Conservation (phyloP, 306 rosid species). For the Citrullus colocynthis region DNA sequence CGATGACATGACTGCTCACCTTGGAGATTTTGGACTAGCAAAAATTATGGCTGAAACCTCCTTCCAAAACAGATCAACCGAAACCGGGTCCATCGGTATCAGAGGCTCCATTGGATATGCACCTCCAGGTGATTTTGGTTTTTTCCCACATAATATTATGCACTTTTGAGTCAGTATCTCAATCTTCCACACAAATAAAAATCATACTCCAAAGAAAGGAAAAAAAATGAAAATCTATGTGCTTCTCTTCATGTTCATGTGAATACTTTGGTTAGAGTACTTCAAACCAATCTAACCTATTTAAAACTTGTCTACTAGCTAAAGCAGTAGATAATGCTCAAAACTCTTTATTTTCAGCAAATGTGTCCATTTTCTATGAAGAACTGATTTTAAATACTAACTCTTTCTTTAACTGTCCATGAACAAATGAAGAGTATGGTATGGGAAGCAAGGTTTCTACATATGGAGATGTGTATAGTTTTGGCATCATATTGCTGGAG, state of each 20-base stretch:
- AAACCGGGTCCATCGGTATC: constrained; percentile 11
- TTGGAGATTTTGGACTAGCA: constrained; percentile 15
- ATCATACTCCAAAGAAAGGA: neutral
- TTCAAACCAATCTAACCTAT: neutral
- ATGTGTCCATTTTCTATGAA: neutral
- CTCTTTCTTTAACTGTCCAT: neutral
- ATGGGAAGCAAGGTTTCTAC: constrained; percentile 11
- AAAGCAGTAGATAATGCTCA: neutral
- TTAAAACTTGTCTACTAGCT: neutral
- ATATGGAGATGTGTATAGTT: constrained; percentile 13
- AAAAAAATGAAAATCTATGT: neutral
- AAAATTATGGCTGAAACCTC: neutral
- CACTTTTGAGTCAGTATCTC: neutral
- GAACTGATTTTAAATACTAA: neutral
- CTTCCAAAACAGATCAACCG: neutral
- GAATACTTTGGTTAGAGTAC: neutral
- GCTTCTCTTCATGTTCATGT: neutral
- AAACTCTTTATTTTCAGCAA: no score
- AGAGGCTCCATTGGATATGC: constrained; percentile 9
- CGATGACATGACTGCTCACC: neutral
- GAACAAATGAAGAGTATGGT: constrained; percentile 8
- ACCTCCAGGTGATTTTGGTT: constrained; percentile 4
- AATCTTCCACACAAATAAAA: neutral
- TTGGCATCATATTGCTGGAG: constrained; percentile 10
- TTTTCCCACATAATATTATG: neutral